Percentiles rank a stretch among this genome's conserved stretches.
Evolutionary conservation across 495 filamentous ascomycete species (phyloP).

Genomic region (Saxophila tyrrhenica): DNA sequence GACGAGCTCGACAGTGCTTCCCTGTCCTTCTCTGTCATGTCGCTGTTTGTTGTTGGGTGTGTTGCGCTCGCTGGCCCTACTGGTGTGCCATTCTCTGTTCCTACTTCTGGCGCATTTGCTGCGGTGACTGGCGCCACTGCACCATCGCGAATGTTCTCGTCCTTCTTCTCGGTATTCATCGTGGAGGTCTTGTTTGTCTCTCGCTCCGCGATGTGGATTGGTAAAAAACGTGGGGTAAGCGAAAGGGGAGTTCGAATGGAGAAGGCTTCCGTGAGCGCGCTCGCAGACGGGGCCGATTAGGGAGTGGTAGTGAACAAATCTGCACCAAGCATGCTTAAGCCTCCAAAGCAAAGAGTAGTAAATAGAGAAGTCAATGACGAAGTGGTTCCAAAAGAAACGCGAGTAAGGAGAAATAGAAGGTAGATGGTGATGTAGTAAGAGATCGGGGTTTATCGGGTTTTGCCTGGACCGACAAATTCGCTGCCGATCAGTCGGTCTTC

Average conservation of each 20-base stretch:
- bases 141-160: neutral
- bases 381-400: neutral
- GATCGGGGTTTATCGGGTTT: neutral
- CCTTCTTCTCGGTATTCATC: neutral
- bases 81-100: neutral
- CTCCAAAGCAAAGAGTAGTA: neutral
- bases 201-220: neutral
- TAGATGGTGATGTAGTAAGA: neutral
- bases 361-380: neutral
- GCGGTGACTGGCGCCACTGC: neutral
- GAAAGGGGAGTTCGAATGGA: neutral
- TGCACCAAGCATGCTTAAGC: neutral
- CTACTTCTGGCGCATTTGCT: neutral
- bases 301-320: neutral
- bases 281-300: neutral
- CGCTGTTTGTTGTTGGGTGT: neutral
- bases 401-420: no score
- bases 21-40: neutral
- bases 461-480: neutral
- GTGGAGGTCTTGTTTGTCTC: neutral
- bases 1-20: conserved; percentile 4
- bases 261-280: neutral
- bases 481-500: neutral
- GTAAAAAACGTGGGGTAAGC: neutral
- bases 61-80: neutral